Evolutionary conservation across 768 basidiomycete species (phyloP), one percentile per base, ranked within the genome.

Genomic region (Tricholoma terreum): DNA sequence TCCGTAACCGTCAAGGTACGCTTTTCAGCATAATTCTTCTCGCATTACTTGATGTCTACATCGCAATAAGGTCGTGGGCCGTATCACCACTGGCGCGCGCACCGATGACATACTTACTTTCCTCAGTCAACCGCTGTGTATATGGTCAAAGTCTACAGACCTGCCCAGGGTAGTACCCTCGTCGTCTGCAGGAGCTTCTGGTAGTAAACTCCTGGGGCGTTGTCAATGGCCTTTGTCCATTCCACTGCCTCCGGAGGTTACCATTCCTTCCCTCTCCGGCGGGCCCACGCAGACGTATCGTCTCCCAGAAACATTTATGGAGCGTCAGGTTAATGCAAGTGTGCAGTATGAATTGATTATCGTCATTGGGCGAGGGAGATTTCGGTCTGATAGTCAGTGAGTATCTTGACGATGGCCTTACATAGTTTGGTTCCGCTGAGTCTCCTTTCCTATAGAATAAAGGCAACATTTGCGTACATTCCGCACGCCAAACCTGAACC

Each of bases 331-430:
- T 0, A 67, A 66, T n/a, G 73, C 60, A 15, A 74, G 63, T 42
- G 65, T 78, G 10, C 66, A 68, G 43, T 79, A 79, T 54, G 69
- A 75, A 24, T 59, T 79, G 5, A 67, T 67, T 12, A 57, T 79
- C 48, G 66, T 68, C 36, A 70, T 77, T n/a, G n/a, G n/a, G n/a
- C n/a, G n/a, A n/a, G n/a, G n/a, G n/a, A n/a, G n/a, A n/a, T n/a
- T n/a, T n/a, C n/a, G n/a, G n/a, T n/a, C n/a, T n/a, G n/a, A n/a
- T n/a, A n/a, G n/a, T n/a, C n/a, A n/a, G n/a, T n/a, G 22, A n/a
- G 73, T 67, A 49, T 30, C 27, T 12, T 24, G 10, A 12, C 2
- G 9, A 15, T 6, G 12, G 15, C 2, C 8, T 21, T 43, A 21
- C 45, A 19, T n/a, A 17, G 8, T 33, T 31, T 6, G n/a, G n/a